Percentiles rank a stretch among this genome's conserved stretches.
Conservation (phyloP, 257 asterid species). For the Solanum medicagineum region DNA sequence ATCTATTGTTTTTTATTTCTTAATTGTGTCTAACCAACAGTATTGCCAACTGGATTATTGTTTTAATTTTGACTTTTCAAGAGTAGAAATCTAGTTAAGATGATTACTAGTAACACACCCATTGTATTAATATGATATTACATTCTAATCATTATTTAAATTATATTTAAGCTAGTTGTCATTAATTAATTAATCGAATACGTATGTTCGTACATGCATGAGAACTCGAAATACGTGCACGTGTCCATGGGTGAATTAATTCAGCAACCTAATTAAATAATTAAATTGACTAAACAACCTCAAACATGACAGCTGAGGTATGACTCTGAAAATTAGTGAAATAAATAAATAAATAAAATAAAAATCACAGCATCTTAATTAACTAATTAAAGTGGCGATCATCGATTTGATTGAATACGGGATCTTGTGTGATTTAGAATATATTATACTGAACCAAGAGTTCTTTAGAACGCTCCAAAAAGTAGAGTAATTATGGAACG, state of each 20-base stretch:
- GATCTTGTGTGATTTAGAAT: too few relatives aligned
- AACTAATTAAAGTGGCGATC: too few relatives aligned
- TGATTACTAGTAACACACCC: not conserved
- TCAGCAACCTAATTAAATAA: not conserved
- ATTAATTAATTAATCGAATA: not conserved
- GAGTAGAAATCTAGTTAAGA: not conserved
- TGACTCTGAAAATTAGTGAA: not conserved
- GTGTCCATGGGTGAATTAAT: slow-evolving; percentile 5
- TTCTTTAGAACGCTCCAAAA: too few relatives aligned
- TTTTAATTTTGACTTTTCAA: not conserved
- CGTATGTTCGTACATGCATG: slow-evolving; percentile 12
- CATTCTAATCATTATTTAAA: not conserved
- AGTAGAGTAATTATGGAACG: too few relatives aligned
- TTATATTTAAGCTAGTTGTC: not conserved
- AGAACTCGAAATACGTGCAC: slow-evolving; percentile 2
- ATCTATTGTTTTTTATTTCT: not conserved
- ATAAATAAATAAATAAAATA: too few relatives aligned
- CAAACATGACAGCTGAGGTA: slow-evolving; percentile 11
- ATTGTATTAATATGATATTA: not conserved
- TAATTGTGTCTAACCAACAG: not conserved
- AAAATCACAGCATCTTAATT: not conserved
- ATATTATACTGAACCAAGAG: too few relatives aligned
- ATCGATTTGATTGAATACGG: not conserved
- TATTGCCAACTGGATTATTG: not conserved
- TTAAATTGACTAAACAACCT: not conserved